Conservation (phyloP, 1,284 basidiomycete species). For the Wallemia hederae region DNA sequence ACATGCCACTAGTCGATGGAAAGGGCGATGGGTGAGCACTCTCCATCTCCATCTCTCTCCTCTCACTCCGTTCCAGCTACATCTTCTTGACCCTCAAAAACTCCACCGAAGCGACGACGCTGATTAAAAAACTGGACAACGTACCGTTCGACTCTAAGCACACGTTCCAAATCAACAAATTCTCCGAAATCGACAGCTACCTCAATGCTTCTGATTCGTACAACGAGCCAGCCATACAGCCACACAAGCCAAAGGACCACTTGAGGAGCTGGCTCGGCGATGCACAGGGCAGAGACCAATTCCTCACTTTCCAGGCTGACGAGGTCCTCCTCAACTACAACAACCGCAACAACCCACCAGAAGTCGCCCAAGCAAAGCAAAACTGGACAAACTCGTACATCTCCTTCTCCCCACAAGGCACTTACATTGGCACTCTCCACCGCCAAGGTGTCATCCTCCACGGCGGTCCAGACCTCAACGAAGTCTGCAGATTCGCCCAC, state of each 20-base stretch:
- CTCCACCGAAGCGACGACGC: constrained; percentile 49
- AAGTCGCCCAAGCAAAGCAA: constrained; percentile 41
- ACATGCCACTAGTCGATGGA: constrained; percentile 16
- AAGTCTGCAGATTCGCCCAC: constrained; percentile 70
- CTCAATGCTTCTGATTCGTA: constrained; percentile 55
- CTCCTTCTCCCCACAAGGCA: constrained; percentile 88
- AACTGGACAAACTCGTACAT: constrained; percentile 96
- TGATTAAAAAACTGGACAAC: constrained; percentile 50
- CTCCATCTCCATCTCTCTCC: background rate
- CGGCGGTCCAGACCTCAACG: constrained; percentile 70
- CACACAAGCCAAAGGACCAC: constrained; percentile 76
- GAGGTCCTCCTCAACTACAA: constrained; percentile 85
- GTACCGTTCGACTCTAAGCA: constrained; percentile 78
- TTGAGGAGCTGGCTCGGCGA: constrained; percentile 85
- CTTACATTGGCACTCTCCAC: constrained; percentile 76
- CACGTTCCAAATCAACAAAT: constrained; percentile 64
- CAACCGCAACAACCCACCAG: constrained; percentile 60
- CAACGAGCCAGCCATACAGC: constrained; percentile 43
- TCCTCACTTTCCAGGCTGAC: constrained; percentile 73
- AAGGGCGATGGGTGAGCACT: constrained; percentile 2
- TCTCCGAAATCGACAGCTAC: constrained; percentile 73
- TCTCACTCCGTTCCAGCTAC: constrained; percentile 25
- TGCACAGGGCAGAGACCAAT: constrained; percentile 74
- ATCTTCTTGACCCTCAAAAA: constrained; percentile 68
- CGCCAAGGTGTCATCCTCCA: constrained; percentile 84